Evolutionary conservation across 108 stramenopile species (phyloP), one percentile per base, ranked within the genome.

Genomic region (Epithemia pelagica): DNA sequence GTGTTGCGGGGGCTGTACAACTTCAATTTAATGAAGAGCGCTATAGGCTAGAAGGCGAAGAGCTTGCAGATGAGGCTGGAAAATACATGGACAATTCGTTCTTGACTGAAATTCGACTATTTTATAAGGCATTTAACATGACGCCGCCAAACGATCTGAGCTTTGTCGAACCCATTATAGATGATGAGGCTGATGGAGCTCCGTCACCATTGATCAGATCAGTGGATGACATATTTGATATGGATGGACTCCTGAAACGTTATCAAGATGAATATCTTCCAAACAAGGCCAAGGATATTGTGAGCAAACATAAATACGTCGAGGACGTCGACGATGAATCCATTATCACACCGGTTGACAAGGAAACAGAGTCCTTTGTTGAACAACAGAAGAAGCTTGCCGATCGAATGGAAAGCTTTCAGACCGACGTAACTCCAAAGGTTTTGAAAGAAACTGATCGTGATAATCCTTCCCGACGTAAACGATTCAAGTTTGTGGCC

Each of bases 401-500:
- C 23, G 54, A 46, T 26, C 46, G n/a, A 2, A 54, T 30, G 24
- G 66, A 69, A 18, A 30, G 3, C 19, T 19, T 31, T 21, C 46
- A 60, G 56, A 46, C 32, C 21, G 68, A 22, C 30, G 71, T 58
- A 85, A 83, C 33, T 62, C 32, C 8, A 61, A 32, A 21, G 33
- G 30, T 52, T 3, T 3, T n/a, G 5, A 24, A 5, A 26, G 33
- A 58, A 27, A 64, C 68, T 31, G 78, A 77, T 24, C 70, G 76
- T 37, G 37, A 46, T 46, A 5, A 15, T 5, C 37, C 37, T 15
- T 10, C 37, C 15, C 62, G 64, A 27, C 70, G 91, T 27, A 74
- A 74, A 32, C 87, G 88, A 32, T 90, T 82, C 81, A 90, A 93
- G 75, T 93, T 65, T 65, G 88, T 86, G 23, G 91, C 91, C 5